phyloP scores from a whole-genome alignment of 2,329 filamentous ascomycete genomes.

The Apiospora saccharicola region DNA sequence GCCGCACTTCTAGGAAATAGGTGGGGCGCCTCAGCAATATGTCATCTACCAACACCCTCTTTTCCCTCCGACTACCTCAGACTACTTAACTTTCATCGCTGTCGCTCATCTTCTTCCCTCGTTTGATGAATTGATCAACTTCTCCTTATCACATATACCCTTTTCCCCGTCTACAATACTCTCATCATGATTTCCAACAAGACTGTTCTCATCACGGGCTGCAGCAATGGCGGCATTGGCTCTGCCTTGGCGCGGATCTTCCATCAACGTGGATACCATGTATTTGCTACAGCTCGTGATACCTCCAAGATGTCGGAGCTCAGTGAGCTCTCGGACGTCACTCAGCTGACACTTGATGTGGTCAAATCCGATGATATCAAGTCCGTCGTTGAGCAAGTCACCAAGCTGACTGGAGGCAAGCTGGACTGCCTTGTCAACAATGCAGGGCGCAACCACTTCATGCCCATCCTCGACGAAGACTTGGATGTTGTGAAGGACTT shows the following conservation, averaged over 20 bases:
- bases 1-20: no score
- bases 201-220: constrained; percentile 27
- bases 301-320: constrained; percentile 19
- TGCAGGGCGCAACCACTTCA: constrained; percentile 4
- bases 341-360: constrained; percentile 18
- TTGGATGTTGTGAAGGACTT: neutral
- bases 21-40: no score
- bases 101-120: no score
- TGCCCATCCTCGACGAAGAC: constrained; percentile 20
- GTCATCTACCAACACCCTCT: no score
- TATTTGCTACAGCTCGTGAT: constrained; percentile 26
- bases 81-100: no score
- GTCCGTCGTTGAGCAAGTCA: neutral
- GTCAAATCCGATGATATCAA: neutral
- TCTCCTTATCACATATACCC: no score
- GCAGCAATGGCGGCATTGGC: constrained; percentile 25
- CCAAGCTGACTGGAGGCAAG: neutral
- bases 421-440: constrained; percentile 25
- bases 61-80: no score
- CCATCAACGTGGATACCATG: constrained; percentile 24
- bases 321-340: neutral
- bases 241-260: constrained; percentile 22
- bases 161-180: no score
- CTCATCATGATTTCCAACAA: neutral
- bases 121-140: no score